Base-by-base conservation (phyloP, 139 green algal species). In the Monoraphidium neglectum region DNA sequence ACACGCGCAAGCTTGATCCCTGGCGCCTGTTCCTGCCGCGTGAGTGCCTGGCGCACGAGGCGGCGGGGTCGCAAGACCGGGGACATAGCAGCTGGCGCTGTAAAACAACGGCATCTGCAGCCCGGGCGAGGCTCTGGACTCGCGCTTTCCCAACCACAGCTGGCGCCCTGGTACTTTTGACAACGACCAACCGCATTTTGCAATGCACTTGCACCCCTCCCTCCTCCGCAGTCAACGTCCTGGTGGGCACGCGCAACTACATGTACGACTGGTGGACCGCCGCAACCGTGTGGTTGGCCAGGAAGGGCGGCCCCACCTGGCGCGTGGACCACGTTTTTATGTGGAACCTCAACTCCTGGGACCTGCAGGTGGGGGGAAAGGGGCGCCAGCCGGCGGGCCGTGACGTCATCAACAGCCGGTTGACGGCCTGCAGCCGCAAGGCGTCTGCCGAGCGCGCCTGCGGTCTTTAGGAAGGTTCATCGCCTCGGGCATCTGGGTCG, bases 301-400 rank as follows among this genome's bases (percentile, higher is more conserved):
- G 57, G 38, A 79, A 72, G 70, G 73, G 60, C 2, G 79, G 82
- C 2, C 87, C 79, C 32, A 56, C 59, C 21, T 86, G 83, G 66
- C 59, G 65, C 2, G 72, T 87, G 2, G 65, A 85, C 60, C 72
- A 65, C 23, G 70, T 81, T 4, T 88, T 86, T 51, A 35, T 88
- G 3, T 90, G 86, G 86, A 80, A 77, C 66, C 53, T 77, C 26
- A 77, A 60, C 59, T 72, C 36, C n/a, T 88, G 82, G 86, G 83
- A 88, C 49, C 69, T 88, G 24, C 73, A 79, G 69, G 82, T 66
- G n/a, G 40, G 66, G 6, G 57, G 28, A 28, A 21, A 60, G 21
- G 21, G 51, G 51, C 18, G 51, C 18, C 18, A 21, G 51, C 18
- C 18, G 51, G 51, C 51, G 51, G 21, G 51, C 18, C 18, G 51